Base-by-base conservation (phyloP, 2,329 filamentous ascomycete genomes). In the Trichoderma semiorbis region DNA sequence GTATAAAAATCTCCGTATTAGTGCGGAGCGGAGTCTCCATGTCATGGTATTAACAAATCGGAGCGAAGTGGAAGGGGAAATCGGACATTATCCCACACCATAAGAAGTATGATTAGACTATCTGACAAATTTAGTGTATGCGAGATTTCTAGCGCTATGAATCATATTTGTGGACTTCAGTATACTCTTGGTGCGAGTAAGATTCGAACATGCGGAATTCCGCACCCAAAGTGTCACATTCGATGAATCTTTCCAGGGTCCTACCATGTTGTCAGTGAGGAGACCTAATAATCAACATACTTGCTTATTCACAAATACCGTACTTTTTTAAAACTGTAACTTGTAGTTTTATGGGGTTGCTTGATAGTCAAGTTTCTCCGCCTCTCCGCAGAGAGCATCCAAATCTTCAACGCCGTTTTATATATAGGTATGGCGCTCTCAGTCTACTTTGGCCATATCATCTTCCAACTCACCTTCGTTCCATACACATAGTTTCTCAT, bases 281-380 rank as follows among this genome's bases (percentile, higher is more conserved):
- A 24, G 12, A 24, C 30, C 14, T 61, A 1, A 32, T 2, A 18
- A 11, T 6, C n/a, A 61, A n/a, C 7, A 32, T 0, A 57, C 26
- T 0, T n/a, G 26, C 3, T 3, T 55, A 32, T 21, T 58, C 8
- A n/a, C 11, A 3, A 0, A 32, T 0, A n/a, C 2, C 5, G 4
- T 18, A 30, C 1, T 12, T 24, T 12, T 21, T 7, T 14, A n/a
- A 50, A 1, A 50, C n/a, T 21, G 43, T 50, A 50, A 2, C n/a
- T 21, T 50, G 43, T 1, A 50, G n/a, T 11, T 53, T 14, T 53
- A 24, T 53, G 21, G 21, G n/a, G 47, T 53, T 53, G 47, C 5
- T 53, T 3, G 47, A 53, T 24, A 53, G n/a, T 11, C 47, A 24
- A 43, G 39, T 0, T 53, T 53, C 47, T 53, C 47, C 47, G 47